phyloP scores from a whole-genome alignment of 257 asterid genomes.

The Solanum corneliomulleri region DNA sequence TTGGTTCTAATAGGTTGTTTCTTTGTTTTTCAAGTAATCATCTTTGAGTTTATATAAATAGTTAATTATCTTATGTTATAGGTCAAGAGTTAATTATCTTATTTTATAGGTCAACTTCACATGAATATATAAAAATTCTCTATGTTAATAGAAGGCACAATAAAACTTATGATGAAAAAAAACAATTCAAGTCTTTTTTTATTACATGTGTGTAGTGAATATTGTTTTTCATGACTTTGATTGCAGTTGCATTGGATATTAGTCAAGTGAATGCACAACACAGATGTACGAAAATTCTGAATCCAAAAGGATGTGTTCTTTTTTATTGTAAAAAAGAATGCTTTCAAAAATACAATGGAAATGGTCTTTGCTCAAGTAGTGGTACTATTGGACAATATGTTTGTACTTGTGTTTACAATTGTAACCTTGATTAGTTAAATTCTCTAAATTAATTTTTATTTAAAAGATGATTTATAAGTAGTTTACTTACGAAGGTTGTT shows the following conservation, averaged over 20 bases:
- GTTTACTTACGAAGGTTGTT: not conserved
- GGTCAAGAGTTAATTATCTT: not conserved
- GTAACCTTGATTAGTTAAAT: not conserved
- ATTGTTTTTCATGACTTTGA: not conserved
- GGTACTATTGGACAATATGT: not conserved
- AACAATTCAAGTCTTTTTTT: not conserved
- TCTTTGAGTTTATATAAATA: too few relatives aligned
- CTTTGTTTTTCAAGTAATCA: not conserved
- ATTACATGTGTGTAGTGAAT: too few relatives aligned
- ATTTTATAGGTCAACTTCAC: too few relatives aligned
- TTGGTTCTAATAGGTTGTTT: not conserved
- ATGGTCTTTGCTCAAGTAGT: not conserved
- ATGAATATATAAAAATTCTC: too few relatives aligned
- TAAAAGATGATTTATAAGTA: not conserved
- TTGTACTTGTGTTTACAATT: not conserved
- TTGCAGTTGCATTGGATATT: constrained; percentile 4
- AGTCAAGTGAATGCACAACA: not conserved
- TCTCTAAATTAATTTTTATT: not conserved
- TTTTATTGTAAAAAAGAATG: not conserved
- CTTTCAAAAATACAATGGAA: not conserved
- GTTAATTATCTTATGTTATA: too few relatives aligned
- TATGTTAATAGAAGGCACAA: not conserved
- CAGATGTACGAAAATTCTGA: not conserved
- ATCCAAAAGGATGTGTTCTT: not conserved
- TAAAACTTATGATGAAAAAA: not conserved